Percentiles rank a stretch among this genome's conserved stretches.
Conservation (phyloP, 495 filamentous ascomycete genomes). For the Parathielavia appendiculata region DNA sequence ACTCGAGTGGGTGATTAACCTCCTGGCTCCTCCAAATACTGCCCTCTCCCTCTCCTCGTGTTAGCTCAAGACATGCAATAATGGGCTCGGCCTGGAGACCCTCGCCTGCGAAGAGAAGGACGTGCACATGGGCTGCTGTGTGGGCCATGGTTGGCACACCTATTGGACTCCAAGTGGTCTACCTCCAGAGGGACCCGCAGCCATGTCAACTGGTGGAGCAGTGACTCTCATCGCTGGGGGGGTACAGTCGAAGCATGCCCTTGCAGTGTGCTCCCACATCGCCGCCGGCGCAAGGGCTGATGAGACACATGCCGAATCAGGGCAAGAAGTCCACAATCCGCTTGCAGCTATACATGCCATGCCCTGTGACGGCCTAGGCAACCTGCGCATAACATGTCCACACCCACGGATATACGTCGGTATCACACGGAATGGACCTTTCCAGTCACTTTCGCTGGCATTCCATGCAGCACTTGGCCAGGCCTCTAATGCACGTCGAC, state of each 20-base stretch:
- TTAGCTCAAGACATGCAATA: conserved; percentile 25
- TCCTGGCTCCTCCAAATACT: background rate
- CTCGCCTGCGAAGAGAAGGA: background rate
- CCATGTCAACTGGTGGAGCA: background rate
- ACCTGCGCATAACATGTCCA: background rate
- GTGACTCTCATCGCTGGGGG: background rate
- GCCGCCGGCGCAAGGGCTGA: background rate
- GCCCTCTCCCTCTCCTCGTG: background rate
- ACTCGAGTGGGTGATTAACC: background rate
- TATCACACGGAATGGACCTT: background rate
- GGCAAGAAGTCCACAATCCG: background rate
- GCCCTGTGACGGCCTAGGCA: background rate
- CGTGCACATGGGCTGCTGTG: conserved; percentile 11
- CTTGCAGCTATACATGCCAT: background rate
- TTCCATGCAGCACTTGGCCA: conserved; percentile 15
- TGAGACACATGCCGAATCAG: background rate
- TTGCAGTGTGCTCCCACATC: background rate
- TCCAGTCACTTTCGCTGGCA: conserved; percentile 1
- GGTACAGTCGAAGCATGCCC: background rate
- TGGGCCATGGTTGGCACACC: background rate
- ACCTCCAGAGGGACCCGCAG: background rate
- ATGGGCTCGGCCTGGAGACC: conserved; percentile 13
- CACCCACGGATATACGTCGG: background rate
- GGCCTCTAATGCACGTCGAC: conserved; percentile 8
- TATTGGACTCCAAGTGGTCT: background rate